These are phyloP conservation scores for Phyllachora maydis DNA, from an alignment of 2,329 filamentous ascomycete species.

Conservation along the genomic window DNA sequence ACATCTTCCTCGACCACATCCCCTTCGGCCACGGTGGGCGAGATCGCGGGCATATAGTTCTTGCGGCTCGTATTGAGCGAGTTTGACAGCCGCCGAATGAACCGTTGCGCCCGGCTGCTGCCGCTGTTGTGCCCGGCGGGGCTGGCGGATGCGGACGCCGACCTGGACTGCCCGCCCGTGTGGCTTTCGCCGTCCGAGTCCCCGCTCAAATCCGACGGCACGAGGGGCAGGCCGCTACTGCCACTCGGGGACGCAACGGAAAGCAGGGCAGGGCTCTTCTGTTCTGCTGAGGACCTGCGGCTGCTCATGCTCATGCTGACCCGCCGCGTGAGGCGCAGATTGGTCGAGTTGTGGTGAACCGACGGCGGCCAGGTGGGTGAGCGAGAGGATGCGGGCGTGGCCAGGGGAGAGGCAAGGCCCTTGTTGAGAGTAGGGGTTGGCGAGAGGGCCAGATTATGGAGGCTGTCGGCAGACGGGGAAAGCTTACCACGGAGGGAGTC, in stretches of 20 bases:
- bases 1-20: conserved; percentile 14
- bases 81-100: conserved; percentile 37
- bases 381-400: conserved; percentile 13
- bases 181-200: conserved; percentile 22
- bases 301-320: conserved; percentile 47
- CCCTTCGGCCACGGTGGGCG: conserved; percentile 30
- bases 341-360: conserved; percentile 24
- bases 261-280: conserved; percentile 16
- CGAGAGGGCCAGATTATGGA: conserved; percentile 8
- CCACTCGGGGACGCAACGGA: conserved; percentile 5
- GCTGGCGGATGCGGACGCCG: conserved; percentile 3
- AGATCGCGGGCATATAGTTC: conserved; percentile 20
- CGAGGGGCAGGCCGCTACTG: conserved; percentile 13
- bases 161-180: conserved; percentile 10
- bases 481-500: conserved; percentile 23
- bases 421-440: no score
- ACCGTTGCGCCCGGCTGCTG: conserved; percentile 29
- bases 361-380: conserved; percentile 27
- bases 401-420: no score
- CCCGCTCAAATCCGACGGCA: conserved; percentile 19
- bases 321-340: no score
- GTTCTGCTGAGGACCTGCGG: conserved; percentile 28
- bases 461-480: conserved; percentile 23
- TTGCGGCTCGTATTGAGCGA: conserved; percentile 26
- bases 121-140: no score